Evolutionary conservation across 2,329 filamentous ascomycete genomes (phyloP).

Genomic region (Ophiostoma himal-ulmi): DNA sequence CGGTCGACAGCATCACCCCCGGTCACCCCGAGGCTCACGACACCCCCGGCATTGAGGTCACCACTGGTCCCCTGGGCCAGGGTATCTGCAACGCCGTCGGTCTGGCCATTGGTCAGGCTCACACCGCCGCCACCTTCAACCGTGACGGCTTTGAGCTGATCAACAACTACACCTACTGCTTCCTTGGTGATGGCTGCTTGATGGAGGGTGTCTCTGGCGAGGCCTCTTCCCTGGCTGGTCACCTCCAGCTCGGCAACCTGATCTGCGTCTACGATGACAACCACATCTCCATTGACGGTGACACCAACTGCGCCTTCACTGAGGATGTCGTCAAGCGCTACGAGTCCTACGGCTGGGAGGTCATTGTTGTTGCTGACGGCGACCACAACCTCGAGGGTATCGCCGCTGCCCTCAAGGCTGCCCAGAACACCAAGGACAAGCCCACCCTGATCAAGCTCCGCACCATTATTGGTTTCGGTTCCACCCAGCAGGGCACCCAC

Average conservation of each 20-base stretch:
- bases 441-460: slow-evolving; percentile 93
- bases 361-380: slow-evolving; percentile 75
- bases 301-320: slow-evolving; percentile 94
- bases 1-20: slow-evolving; percentile 69
- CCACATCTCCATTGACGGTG: slow-evolving; percentile 90
- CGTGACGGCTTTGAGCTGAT: slow-evolving; percentile 86
- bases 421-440: slow-evolving; percentile 88
- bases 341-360: slow-evolving; percentile 96
- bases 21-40: slow-evolving; percentile 96
- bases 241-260: slow-evolving; percentile 95
- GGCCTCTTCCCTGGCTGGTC: slow-evolving; percentile 85
- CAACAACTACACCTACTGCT: slow-evolving; percentile 95
- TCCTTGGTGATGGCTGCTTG: slow-evolving; percentile 96
- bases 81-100: slow-evolving; percentile 96
- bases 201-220: slow-evolving; percentile 97
- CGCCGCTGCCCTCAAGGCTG: slow-evolving; percentile 79
- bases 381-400: slow-evolving; percentile 83
- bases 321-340: slow-evolving; percentile 94
- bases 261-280: slow-evolving; percentile 98
- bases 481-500: slow-evolving; percentile 84
- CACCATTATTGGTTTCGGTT: slow-evolving; percentile 96
- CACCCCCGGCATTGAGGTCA: slow-evolving; percentile 95
- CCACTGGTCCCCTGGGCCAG: slow-evolving; percentile 94
- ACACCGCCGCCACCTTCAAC: slow-evolving; percentile 90
- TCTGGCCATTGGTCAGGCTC: slow-evolving; percentile 92